phyloP scores from a whole-genome alignment of 805 yeast species.

The Helenozyma baotianmanensis region DNA sequence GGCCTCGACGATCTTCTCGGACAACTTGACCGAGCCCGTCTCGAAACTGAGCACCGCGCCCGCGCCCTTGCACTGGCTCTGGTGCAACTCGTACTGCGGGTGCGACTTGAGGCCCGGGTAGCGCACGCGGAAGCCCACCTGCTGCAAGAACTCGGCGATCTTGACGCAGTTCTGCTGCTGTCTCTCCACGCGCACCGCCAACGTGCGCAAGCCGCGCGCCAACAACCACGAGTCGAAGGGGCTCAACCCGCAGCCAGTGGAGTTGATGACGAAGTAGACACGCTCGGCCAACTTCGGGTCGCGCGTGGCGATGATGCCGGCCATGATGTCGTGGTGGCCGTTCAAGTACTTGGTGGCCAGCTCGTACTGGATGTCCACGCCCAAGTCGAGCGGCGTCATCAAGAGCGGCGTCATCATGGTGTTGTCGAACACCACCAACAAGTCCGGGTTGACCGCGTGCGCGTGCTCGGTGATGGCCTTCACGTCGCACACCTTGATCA shows the following conservation, averaged over 20 bases:
- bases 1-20: slow-evolving; percentile 70
- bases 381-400: slow-evolving; percentile 79
- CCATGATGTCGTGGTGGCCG: slow-evolving; percentile 97
- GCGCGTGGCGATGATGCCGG: slow-evolving; percentile 80
- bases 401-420: slow-evolving; percentile 94
- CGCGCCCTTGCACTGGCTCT: slow-evolving; percentile 71
- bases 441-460: slow-evolving; percentile 61
- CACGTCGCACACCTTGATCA: slow-evolving; percentile 82
- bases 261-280: slow-evolving; percentile 73
- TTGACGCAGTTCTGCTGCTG: slow-evolving; percentile 78
- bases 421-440: slow-evolving; percentile 82
- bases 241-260: slow-evolving; percentile 86
- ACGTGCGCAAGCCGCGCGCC: slow-evolving; percentile 82
- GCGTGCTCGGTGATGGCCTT: slow-evolving; percentile 61
- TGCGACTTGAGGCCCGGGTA: slow-evolving; percentile 82
- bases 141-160: slow-evolving; percentile 69
- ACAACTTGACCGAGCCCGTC: slow-evolving; percentile 66
- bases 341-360: slow-evolving; percentile 89
- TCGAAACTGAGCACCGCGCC: slow-evolving; percentile 90
- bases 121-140: slow-evolving; percentile 69
- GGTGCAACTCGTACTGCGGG: slow-evolving; percentile 78
- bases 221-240: slow-evolving; percentile 93
- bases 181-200: slow-evolving; percentile 79
- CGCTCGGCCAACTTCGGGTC: slow-evolving; percentile 59
- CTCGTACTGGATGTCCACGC: slow-evolving; percentile 89